These are phyloP conservation scores for Chaetoscypha palmicola DNA, from an alignment of 2,329 filamentous ascomycete genomes.

Conservation along the genomic window DNA sequence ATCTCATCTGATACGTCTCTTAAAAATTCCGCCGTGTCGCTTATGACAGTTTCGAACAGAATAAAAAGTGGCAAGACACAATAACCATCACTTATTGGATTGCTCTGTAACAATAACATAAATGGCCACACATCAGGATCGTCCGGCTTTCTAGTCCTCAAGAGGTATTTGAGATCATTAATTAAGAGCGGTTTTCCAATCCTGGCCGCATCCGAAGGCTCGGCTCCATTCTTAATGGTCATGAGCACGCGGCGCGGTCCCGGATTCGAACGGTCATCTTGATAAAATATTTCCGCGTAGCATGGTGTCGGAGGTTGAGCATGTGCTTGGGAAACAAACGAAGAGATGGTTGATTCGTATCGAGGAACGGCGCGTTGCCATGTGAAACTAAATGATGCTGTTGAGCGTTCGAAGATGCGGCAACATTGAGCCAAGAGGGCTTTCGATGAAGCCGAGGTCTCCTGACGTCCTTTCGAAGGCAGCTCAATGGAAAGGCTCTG, in stretches of 20 bases:
- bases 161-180: slow-evolving; percentile 6
- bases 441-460: slow-evolving; percentile 5
- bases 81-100: slow-evolving; percentile 7
- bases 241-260: slow-evolving; percentile 13
- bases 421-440: slow-evolving; percentile 8
- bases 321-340: slow-evolving; percentile 9
- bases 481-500: slow-evolving; percentile 5
- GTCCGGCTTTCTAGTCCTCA: slow-evolving; percentile 8
- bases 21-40: slow-evolving; percentile 11
- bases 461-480: slow-evolving; percentile 8
- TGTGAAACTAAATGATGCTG: slow-evolving; percentile 13
- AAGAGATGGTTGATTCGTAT: slow-evolving; percentile 8
- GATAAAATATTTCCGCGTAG: slow-evolving; percentile 14
- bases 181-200: not conserved
- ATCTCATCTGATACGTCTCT: slow-evolving; percentile 11
- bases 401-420: slow-evolving; percentile 10
- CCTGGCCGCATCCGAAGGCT: not conserved
- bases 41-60: slow-evolving; percentile 7
- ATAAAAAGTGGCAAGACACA: slow-evolving; percentile 11
- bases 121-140: slow-evolving; percentile 10
- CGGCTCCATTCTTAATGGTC: slow-evolving; percentile 3
- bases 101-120: slow-evolving; percentile 7
- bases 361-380: slow-evolving; percentile 11
- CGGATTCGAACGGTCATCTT: slow-evolving; percentile 8
- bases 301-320: slow-evolving; percentile 5